Evolutionary conservation across 768 basidiomycete species (phyloP).

Genomic region (Hericium rajendrae): DNA sequence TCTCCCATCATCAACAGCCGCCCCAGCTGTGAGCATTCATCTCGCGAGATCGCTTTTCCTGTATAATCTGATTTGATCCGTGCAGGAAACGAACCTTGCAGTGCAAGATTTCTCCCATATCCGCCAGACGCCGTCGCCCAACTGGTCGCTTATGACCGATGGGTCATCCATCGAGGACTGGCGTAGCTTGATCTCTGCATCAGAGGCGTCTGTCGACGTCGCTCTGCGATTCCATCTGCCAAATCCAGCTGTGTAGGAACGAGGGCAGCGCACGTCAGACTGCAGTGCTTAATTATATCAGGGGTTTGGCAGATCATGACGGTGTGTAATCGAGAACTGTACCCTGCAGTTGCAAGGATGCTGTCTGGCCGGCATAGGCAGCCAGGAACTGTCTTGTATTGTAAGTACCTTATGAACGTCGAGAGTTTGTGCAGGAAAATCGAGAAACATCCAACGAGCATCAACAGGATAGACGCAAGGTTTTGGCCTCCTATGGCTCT

Average conservation of each 20-base stretch:
- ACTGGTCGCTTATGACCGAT: constrained; percentile 42
- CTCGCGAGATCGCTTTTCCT: background rate
- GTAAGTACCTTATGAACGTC: too few species aligned
- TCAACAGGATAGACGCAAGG: too few species aligned
- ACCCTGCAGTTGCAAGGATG: too few species aligned
- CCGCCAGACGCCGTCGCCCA: constrained; percentile 62
- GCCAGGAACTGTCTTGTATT: too few species aligned
- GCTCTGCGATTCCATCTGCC: background rate
- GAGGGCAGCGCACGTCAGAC: too few species aligned
- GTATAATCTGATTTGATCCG: background rate
- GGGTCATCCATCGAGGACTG: background rate
- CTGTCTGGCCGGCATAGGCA: too few species aligned
- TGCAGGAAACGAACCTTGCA: constrained; percentile 31
- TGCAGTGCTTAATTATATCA: too few species aligned
- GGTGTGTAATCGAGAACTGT: too few species aligned
- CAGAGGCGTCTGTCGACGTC: background rate
- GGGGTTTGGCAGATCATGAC: too few species aligned
- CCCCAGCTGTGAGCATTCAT: background rate
- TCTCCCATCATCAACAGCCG: background rate
- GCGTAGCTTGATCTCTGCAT: background rate
- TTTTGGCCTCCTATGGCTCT: too few species aligned
- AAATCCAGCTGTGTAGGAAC: background rate
- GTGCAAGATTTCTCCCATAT: constrained; percentile 88
- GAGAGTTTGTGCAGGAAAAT: too few species aligned
- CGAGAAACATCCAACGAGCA: too few species aligned